Evolutionary conservation across 208 protist genomes (phyloP), one percentile per base, ranked within the genome.

Genomic region (Kentomonas sorsogonicus): DNA sequence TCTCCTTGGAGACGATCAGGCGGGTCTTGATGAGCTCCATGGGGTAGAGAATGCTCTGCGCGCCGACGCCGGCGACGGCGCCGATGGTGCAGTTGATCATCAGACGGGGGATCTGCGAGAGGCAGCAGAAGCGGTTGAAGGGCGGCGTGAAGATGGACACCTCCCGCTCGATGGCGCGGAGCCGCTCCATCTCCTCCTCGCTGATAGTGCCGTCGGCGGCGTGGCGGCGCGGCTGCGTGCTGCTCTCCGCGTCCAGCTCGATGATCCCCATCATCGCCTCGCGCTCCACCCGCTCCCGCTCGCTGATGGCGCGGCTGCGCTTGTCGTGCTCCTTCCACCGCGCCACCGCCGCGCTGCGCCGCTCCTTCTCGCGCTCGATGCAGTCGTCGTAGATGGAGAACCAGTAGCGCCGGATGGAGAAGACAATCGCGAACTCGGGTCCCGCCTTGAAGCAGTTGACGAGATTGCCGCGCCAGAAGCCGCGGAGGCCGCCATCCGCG

Each of bases 21-120:
- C 91, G 78, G 27, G 92, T 97, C 63, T 96, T 96, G 20, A 96
- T 69, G n/a, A 96, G 81, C 64, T 97, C 89, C 18, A 97, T 30
- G 5, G 92, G 92, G 66, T 96, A 96, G 10, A 96, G 60, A 16
- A 90, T 53, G 23, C 79, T 74, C 64, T 97, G 92, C 20, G 86
- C 80, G n/a, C 78, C 83, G 31, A 93, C 69, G 3, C 92, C 92
- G 4, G 89, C 86, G 3, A 67, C 70, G 15, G 92, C 78, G 25
- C 87, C 87, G 51, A 93, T 88, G 48, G 63, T 58, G 60, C 90
- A 97, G 65, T 94, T 90, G 29, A 92, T 69, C n/a, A 63, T 64
- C 20, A 92, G 54, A n/a, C 77, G 74, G 5, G 88, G 88, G 6
- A 89, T 54, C 16, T 74, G 34, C 11, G 72, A 66, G 45, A 83